Base-by-base conservation (phyloP, 1,139 yeast species). In the Blastobotrys aristatus region DNA sequence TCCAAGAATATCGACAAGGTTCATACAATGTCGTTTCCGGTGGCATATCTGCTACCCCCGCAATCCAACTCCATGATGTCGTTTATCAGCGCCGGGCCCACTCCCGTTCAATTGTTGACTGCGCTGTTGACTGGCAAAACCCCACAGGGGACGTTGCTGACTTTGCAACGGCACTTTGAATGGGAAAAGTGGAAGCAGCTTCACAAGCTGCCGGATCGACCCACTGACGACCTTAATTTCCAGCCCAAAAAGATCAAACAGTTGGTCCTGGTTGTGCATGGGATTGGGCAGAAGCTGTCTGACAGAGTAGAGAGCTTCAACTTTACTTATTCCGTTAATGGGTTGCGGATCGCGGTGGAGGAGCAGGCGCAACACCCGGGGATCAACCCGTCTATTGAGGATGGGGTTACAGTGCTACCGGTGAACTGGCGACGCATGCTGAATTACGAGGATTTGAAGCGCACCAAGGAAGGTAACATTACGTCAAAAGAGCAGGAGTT, bases 241-340 rank as follows among this genome's bases (percentile, higher is more conserved):
- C 44, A 33, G 30, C 67, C 68, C 2, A 53, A 53, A 10, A 57
- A 58, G 13, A 54, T 63, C 21, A 59, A 58, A 38, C 95, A 88
- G 65, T 69, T 92, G 48, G 77, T 90, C 1, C 70, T 92, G 16
- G 92, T 95, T 55, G 76, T 90, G 40, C 98, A 92, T 65, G 97
- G 98, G 0, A 87, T 92, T 53, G 97, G 97, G 1, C 98, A 92
- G 64, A 80, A 84, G 36, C 71, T 92, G 50, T 94, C 96, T 2
- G 78, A 80, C 47, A 80, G 80, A 57, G 84, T 84, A 56, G 89
- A 89, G 53, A 80, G 86, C 32, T 81, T 89, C 42, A 88, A 88
- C 61, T 92, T 92, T 67, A 82, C 92, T 3, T 96, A 89, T 63
- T 88, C 92, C 24, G 79, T 89, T 47, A 88, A 85, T 60, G 75